phyloP scores from a whole-genome alignment of 805 yeast genomes.

The Yamadazyma sp. region DNA sequence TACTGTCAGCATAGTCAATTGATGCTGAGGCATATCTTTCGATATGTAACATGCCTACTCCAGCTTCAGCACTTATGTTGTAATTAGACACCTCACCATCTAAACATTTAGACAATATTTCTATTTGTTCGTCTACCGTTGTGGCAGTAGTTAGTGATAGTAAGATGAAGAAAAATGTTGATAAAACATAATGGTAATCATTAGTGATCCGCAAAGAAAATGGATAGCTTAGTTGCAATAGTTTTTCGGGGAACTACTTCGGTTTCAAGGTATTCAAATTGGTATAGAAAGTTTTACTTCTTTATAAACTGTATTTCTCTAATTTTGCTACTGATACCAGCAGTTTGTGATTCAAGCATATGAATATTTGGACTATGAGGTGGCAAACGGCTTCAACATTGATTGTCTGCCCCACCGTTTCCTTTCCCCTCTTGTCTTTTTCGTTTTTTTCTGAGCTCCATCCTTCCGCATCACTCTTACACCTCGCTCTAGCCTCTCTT shows the following conservation, averaged over 20 bases:
- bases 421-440: too few species aligned
- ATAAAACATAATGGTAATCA: background rate
- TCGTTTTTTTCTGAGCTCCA: too few species aligned
- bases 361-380: too few species aligned
- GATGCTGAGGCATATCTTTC: background rate
- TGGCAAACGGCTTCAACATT: too few species aligned
- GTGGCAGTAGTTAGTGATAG: conserved; percentile 2
- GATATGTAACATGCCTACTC: conserved; percentile 2
- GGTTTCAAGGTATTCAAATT: background rate
- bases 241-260: background rate
- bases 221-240: background rate
- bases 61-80: conserved; percentile 1
- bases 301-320: background rate
- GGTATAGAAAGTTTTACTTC: background rate
- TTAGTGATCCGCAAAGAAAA: background rate
- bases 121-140: conserved; percentile 1
- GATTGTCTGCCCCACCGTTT: too few species aligned
- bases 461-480: too few species aligned
- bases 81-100: background rate
- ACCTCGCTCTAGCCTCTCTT: too few species aligned
- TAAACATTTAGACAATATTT: conserved; percentile 1
- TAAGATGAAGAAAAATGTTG: background rate
- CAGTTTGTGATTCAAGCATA: too few species aligned
- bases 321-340: too few species aligned
- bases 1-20: background rate